Conservation (phyloP, 2,329 filamentous ascomycete genomes). For the Chalaropsis ovoidea region DNA sequence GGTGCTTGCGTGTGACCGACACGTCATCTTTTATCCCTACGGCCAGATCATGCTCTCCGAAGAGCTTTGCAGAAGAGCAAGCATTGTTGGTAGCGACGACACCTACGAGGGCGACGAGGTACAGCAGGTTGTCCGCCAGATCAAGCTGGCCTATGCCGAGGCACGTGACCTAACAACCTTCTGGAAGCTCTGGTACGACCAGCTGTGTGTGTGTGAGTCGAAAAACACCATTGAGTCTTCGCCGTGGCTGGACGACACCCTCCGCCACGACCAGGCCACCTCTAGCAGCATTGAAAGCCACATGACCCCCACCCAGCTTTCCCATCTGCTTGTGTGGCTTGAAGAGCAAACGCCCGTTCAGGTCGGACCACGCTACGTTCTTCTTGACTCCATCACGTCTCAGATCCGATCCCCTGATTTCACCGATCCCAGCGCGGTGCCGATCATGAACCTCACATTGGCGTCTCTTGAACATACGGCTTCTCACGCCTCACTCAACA, state of each 20-base stretch:
- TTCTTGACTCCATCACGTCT: slow-evolving; percentile 37
- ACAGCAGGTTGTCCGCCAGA: slow-evolving; percentile 28
- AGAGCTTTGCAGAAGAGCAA: slow-evolving; percentile 34
- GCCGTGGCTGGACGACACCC: slow-evolving; percentile 31
- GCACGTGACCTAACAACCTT: slow-evolving; percentile 41
- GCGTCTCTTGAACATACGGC: slow-evolving; percentile 29
- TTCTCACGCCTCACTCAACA: slow-evolving; percentile 30
- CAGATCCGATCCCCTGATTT: slow-evolving; percentile 38
- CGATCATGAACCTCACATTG: slow-evolving; percentile 34
- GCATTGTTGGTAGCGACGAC: slow-evolving; percentile 21
- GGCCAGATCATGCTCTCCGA: slow-evolving; percentile 34
- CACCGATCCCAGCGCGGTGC: slow-evolving; percentile 36
- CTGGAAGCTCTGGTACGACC: slow-evolving; percentile 39
- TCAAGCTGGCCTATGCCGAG: slow-evolving; percentile 37
- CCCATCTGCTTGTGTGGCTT: slow-evolving; percentile 38
- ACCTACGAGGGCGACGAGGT: slow-evolving; percentile 28
- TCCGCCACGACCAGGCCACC: slow-evolving; percentile 23
- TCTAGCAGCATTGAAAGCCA: slow-evolving; percentile 34
- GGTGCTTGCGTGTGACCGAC: slow-evolving; percentile 39
- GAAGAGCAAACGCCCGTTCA: slow-evolving; percentile 31
- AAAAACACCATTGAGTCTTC: slow-evolving; percentile 30
- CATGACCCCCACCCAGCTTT: slow-evolving; percentile 38
- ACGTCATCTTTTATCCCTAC: slow-evolving; percentile 38
- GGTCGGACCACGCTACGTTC: slow-evolving; percentile 34
- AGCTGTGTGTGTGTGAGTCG: slow-evolving; percentile 34